Percentiles rank a stretch among this genome's conserved stretches.
These are phyloP conservation scores for Penicillium hesseltinei DNA, from an alignment of 2,329 filamentous ascomycete genomes.

Conservation along the genomic window DNA sequence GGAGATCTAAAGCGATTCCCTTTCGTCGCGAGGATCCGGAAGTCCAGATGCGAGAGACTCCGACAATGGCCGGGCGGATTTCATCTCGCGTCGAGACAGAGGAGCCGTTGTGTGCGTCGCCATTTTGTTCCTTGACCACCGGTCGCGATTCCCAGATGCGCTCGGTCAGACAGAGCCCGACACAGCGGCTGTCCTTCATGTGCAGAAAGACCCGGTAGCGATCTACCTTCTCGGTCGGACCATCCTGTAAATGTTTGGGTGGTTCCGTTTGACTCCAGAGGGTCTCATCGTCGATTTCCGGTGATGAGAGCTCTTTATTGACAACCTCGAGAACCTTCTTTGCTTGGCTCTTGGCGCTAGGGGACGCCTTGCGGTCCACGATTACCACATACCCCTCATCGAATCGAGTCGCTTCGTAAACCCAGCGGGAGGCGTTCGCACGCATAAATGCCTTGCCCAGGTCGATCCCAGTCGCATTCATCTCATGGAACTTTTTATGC, in stretches of 20 bases:
- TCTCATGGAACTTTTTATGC: slow-evolving; percentile 64
- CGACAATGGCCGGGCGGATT: slow-evolving; percentile 52
- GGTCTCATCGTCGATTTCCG: slow-evolving; percentile 56
- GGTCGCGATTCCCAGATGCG: slow-evolving; percentile 57
- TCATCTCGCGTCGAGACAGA: slow-evolving; percentile 48
- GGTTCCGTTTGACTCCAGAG: slow-evolving; percentile 54
- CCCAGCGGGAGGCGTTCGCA: slow-evolving; percentile 51
- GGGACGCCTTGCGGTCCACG: slow-evolving; percentile 55
- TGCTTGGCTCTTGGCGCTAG: slow-evolving; percentile 51
- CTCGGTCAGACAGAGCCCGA: slow-evolving; percentile 62
- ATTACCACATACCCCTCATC: slow-evolving; percentile 55
- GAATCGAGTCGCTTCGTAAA: slow-evolving; percentile 51
- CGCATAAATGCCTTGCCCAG: slow-evolving; percentile 58
- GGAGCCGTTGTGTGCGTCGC: slow-evolving; percentile 32
- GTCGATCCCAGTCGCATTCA: slow-evolving; percentile 61
- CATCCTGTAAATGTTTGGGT: slow-evolving; percentile 38
- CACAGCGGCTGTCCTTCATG: slow-evolving; percentile 59
- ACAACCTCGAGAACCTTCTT: slow-evolving; percentile 62
- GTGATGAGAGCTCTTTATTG: slow-evolving; percentile 61
- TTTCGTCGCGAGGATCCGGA: slow-evolving; percentile 55
- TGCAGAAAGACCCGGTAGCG: slow-evolving; percentile 63
- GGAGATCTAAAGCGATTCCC: slow-evolving; percentile 57
- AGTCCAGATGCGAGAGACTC: slow-evolving; percentile 66
- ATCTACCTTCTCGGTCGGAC: slow-evolving; percentile 41
- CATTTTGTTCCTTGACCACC: slow-evolving; percentile 38